Evolutionary conservation across 805 yeast species (phyloP).

Genomic region (Lipomyces lipofer): DNA sequence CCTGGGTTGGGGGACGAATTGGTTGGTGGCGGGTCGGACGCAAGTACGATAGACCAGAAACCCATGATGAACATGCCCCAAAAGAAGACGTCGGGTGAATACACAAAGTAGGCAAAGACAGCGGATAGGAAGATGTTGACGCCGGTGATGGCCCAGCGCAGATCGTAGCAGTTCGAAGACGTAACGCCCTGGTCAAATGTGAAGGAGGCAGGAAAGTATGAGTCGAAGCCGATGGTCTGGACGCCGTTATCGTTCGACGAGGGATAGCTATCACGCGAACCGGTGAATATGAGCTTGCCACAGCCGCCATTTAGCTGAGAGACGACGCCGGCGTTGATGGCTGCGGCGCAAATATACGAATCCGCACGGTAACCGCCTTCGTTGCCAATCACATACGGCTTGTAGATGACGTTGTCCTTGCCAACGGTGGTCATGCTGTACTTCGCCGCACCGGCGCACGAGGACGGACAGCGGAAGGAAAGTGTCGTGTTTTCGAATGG

Average conservation of each 20-base stretch:
- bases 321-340: constrained; percentile 78
- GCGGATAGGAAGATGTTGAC: constrained; percentile 63
- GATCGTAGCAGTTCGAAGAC: constrained; percentile 64
- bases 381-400: constrained; percentile 78
- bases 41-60: constrained; percentile 77
- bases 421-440: constrained; percentile 79
- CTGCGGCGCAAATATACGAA: constrained; percentile 87
- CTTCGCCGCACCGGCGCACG: constrained; percentile 78
- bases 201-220: constrained; percentile 76
- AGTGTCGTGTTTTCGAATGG: constrained; percentile 50
- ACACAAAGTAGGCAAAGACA: constrained; percentile 46
- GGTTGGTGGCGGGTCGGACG: constrained; percentile 78
- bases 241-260: constrained; percentile 55
- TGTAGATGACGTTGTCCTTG: constrained; percentile 60
- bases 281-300: constrained; percentile 59
- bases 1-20: constrained; percentile 54
- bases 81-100: constrained; percentile 56
- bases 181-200: constrained; percentile 50
- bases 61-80: constrained; percentile 67
- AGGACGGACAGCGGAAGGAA: constrained; percentile 78
- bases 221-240: constrained; percentile 56
- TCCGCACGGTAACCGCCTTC: constrained; percentile 75
- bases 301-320: constrained; percentile 80
- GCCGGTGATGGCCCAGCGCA: constrained; percentile 56
- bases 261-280: constrained; percentile 53